A percentile compares a stretch with the other conserved stretches of the same genome.
Evolutionary conservation across 306 rosid species (phyloP).

Genomic region (Senna siamea): DNA sequence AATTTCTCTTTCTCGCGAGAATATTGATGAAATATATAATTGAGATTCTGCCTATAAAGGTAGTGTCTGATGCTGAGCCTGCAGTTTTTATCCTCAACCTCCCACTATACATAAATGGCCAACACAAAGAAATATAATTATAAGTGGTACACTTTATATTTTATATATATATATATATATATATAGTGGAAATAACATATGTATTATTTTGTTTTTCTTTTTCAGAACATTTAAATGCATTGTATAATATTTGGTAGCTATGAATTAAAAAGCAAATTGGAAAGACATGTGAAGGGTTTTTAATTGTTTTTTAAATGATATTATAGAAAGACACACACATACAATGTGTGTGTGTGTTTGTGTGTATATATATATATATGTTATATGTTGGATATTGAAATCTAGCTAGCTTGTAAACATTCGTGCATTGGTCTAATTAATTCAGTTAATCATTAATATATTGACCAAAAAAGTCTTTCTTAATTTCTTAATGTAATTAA

Average conservation of each 20-base stretch:
- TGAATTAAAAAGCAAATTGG: background rate
- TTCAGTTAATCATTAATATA: background rate
- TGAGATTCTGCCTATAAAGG: background rate
- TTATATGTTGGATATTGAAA: background rate
- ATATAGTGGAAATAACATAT: too few relatives aligned
- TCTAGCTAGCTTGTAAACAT: conserved; percentile 1
- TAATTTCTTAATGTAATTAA: too few relatives aligned
- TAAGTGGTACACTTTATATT: too few relatives aligned
- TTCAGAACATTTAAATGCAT: background rate
- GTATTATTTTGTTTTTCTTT: background rate
- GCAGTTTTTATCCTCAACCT: background rate
- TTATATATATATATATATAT: too few relatives aligned
- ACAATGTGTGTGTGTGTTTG: background rate
- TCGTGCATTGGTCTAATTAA: background rate
- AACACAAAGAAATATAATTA: too few relatives aligned
- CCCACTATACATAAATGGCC: too few relatives aligned
- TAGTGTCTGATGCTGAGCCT: background rate
- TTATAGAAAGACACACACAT: background rate
- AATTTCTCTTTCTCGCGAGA: conserved; percentile 20
- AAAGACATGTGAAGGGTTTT: background rate
- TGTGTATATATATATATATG: too few relatives aligned
- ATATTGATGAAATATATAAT: background rate
- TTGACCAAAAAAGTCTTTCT: background rate
- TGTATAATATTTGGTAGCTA: background rate
- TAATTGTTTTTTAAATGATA: background rate